Evolutionary conservation across 495 filamentous ascomycete genomes (phyloP), one percentile per base, ranked within the genome.

Genomic region (Podospora anserina): DNA sequence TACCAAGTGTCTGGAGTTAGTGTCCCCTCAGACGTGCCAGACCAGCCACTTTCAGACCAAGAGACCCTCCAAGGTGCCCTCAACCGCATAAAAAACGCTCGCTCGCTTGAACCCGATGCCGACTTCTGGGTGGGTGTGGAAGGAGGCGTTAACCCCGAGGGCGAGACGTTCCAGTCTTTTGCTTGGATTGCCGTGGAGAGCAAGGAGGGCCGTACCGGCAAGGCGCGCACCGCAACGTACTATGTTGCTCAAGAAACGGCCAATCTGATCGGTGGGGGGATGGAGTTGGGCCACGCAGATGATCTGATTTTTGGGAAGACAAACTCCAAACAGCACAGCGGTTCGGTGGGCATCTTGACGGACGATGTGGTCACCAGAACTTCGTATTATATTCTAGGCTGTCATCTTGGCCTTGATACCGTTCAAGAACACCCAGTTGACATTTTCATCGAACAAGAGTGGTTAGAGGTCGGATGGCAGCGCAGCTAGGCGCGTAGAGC

Each of bases 61-160:
- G 67, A 71, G 20, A 77, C 75, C 6, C 68, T 75, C 13, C 69
- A 44, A 3, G 76, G 75, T 32, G 76, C 76, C 2, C 32, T 53
- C 20, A 78, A 78, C 66, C 69, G 74, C 20, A 70, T 69, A 4
- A 61, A 30, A 16, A 70, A 70, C 61, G 76, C 73, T 27, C 64
- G 67, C 30, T 57, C n/a, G 3, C 18, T 60, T 19, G 65, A 68
- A 5, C 71, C 73, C 1, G 28, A 71, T 13, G 74, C 69, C 5
- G 74, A 78, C 54, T 76, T 53, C 62, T 76, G 69, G 68, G 64
- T 78, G 27, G 76, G 76, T 16, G 69, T 75, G 55, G 75, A 78
- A 61, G 76, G 76, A 26, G 75, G 76, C 20, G 63, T 78, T 9
- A 30, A 70, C 34, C 44, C 66, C n/a, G 62, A 69, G 34, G 59